Conservation (phyloP, 2,329 filamentous ascomycete species). For the Colletotrichum coccodes region DNA sequence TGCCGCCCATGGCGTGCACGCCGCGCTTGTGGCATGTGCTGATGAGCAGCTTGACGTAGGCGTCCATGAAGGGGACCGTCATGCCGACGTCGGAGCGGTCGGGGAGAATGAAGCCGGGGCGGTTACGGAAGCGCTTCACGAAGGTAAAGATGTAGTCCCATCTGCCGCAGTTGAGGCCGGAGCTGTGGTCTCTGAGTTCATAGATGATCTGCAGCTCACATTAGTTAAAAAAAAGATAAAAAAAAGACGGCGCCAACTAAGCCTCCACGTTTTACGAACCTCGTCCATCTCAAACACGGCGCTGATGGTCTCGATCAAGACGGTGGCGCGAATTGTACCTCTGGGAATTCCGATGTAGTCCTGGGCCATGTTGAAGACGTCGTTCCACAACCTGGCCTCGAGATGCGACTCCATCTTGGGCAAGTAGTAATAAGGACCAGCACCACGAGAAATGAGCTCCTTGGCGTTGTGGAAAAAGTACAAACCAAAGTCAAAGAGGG, state of each 20-base stretch:
- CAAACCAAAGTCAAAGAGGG: slow-evolving; percentile 89
- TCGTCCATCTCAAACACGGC: slow-evolving; percentile 97
- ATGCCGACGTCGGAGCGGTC: slow-evolving; percentile 87
- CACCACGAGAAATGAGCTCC: slow-evolving; percentile 80
- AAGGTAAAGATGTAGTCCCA: slow-evolving; percentile 98
- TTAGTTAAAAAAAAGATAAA: too few relatives aligned
- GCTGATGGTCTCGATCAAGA: slow-evolving; percentile 91
- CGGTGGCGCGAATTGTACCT: slow-evolving; percentile 87
- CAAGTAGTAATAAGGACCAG: slow-evolving; percentile 90
- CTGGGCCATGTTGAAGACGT: slow-evolving; percentile 88
- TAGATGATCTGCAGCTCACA: slow-evolving; percentile 75
- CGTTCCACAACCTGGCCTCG: slow-evolving; percentile 91
- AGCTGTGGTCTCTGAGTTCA: slow-evolving; percentile 88
- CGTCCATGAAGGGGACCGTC: slow-evolving; percentile 92
- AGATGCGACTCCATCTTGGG: slow-evolving; percentile 94
- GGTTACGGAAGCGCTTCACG: slow-evolving; percentile 94
- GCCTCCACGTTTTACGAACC: neutral
- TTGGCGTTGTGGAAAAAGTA: slow-evolving; percentile 96
- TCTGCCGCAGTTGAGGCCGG: slow-evolving; percentile 89
- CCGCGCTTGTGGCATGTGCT: slow-evolving; percentile 91
- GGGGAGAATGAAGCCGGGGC: slow-evolving; percentile 86
- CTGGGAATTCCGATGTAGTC: slow-evolving; percentile 84
- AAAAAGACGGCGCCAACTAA: too few relatives aligned
- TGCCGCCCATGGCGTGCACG: slow-evolving; percentile 92
- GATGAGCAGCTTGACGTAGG: slow-evolving; percentile 87